Evolutionary conservation across 2,329 filamentous ascomycete genomes (phyloP), one percentile per base, ranked within the genome.

Genomic region (Fusarium hostae): DNA sequence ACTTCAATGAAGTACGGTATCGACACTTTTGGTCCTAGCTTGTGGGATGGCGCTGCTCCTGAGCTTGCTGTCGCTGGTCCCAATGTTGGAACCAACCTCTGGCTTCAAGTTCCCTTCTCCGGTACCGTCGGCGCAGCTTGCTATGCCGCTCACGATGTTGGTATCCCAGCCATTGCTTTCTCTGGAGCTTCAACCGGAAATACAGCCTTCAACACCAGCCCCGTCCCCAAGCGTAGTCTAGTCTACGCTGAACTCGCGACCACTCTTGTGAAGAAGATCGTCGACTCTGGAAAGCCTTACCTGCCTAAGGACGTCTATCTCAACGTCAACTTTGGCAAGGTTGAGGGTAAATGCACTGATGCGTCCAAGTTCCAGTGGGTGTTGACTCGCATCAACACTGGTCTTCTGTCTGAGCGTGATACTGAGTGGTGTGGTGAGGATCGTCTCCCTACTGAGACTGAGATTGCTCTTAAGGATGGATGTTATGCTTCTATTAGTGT

Each of bases 151-250:
- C 78, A 82, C 43, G 81, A 86, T 24, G 82, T 81, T 3, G 85
- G 86, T 2, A 87, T 92, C 62, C 91, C 91, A 0, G 87, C 87
- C n/a, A 86, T 94, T 61, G 91, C 90, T 20, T 93, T 93, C 81
- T 90, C 87, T 1, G 91, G 90, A 9, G 78, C 80, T 3, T 85
- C 85, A 0, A 82, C 82, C 9, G 82, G 83, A 18, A 84, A 81
- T 32, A 85, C 86, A 2, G 83, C 86, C 0, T 92, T 86, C 84
- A 84, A 90, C 72, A 80, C 83, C 2, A 78, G 77, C 1, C 88
- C 89, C 2, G 80, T 84, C 2, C 88, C 89, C 3, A 66, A 80
- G 13, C 86, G 88, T 69, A 88, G 86, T 79, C 78, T 81, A 16
- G 79, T 92, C n/a, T 93, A 93, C 73, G 89, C 88, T 6, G 84